These are phyloP conservation scores for Coniochaeta hoffmannii DNA, from an alignment of 2,329 filamentous ascomycete species.

Conservation along the genomic window DNA sequence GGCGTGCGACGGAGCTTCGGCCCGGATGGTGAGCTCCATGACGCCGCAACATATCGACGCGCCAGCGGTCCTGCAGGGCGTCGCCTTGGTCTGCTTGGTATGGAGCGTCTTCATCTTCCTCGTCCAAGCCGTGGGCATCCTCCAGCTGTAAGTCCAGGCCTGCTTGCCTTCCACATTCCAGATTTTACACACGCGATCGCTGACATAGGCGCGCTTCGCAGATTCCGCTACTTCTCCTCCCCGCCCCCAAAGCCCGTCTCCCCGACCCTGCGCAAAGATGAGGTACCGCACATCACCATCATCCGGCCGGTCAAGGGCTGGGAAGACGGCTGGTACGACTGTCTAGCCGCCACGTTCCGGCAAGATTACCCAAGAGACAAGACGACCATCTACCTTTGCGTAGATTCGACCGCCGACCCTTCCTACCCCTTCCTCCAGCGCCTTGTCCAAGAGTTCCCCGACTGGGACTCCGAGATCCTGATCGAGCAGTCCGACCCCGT, in stretches of 20 bases:
- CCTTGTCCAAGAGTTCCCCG: constrained; percentile 66
- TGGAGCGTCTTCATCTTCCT: constrained; percentile 46
- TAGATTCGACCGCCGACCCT: constrained; percentile 67
- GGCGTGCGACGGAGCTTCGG: not conserved
- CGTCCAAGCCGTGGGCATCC: constrained; percentile 49
- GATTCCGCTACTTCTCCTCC: constrained; percentile 47
- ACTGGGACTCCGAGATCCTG: constrained; percentile 63
- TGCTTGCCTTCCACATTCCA: not conserved
- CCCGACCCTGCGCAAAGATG: constrained; percentile 37
- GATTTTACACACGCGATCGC: not conserved
- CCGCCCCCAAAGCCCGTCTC: constrained; percentile 42
- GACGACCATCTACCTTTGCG: constrained; percentile 74
- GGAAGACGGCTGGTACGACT: constrained; percentile 86
- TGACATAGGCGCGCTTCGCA: constrained; percentile 16
- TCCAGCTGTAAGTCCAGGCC: constrained; percentile 39
- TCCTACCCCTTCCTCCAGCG: constrained; percentile 67
- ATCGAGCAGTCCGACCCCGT: constrained; percentile 76
- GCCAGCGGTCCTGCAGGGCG: constrained; percentile 21
- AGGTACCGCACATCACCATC: constrained; percentile 76
- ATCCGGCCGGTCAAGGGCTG: constrained; percentile 91
- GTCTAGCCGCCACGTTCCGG: constrained; percentile 75
- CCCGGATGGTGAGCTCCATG: constrained; percentile 5
- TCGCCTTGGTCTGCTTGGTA: constrained; percentile 40
- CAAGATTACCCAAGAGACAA: constrained; percentile 74
- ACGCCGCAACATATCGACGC: constrained; percentile 13